Percentiles rank a stretch among this genome's conserved stretches.
phyloP scores from a whole-genome alignment of 805 yeast species.

The Schwanniomyces sp. region DNA sequence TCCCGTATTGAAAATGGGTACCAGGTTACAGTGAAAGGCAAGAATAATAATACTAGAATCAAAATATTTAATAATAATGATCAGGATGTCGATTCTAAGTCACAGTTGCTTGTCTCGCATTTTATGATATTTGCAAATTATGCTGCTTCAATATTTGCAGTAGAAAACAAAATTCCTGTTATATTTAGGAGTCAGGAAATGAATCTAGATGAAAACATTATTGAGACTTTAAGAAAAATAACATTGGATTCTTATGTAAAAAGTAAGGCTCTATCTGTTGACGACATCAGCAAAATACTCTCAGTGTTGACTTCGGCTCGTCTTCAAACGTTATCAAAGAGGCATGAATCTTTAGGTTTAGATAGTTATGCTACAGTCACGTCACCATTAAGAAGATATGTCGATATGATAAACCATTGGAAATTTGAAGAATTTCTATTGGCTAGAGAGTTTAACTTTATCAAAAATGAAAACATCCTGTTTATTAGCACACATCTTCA shows the following conservation, averaged over 20 bases:
- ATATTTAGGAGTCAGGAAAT: conserved; percentile 44
- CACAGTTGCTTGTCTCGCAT: conserved; percentile 74
- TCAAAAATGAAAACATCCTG: conserved; percentile 7
- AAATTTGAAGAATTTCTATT: conserved; percentile 43
- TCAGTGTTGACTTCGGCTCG: conserved; percentile 54
- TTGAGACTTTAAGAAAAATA: conserved; percentile 22
- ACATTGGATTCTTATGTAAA: conserved; percentile 16
- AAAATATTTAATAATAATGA: conserved; percentile 10
- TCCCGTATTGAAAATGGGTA: conserved; percentile 11
- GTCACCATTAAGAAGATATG: conserved; percentile 83
- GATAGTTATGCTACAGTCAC: conserved; percentile 70
- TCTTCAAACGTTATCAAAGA: conserved; percentile 42
- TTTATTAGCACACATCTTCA: conserved; percentile 30
- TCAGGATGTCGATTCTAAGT: conserved; percentile 34
- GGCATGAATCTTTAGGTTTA: conserved; percentile 67
- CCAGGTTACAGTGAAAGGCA: conserved; percentile 11
- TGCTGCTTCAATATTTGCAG: conserved; percentile 52
- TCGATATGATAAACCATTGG: conserved; percentile 81
- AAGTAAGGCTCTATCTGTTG: conserved; percentile 22
- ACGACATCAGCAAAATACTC: conserved; percentile 43
- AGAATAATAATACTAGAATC: conserved; percentile 10
- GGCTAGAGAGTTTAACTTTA: neutral
- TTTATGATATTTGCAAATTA: conserved; percentile 79
- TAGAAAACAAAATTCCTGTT: conserved; percentile 47
- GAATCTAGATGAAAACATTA: conserved; percentile 20